Evolutionary conservation across 352 stramenopile species (phyloP), one percentile per base, ranked within the genome.

Genomic region (Aphanomyces invadans): DNA sequence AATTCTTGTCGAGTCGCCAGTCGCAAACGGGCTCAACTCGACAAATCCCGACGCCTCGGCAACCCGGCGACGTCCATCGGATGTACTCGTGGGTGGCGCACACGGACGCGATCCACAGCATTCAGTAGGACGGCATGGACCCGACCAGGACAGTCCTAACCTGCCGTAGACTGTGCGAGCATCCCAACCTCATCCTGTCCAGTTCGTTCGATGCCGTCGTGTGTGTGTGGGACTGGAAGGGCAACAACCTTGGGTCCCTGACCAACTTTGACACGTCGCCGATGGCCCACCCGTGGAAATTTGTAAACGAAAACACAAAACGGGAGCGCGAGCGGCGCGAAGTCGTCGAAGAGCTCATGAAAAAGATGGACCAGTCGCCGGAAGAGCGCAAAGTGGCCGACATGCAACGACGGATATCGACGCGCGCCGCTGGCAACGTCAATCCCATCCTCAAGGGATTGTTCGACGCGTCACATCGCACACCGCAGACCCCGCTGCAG

Each of bases 151-250:
- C 31, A 12, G 15, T 4, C n/a, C 26, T 62, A 21, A 25, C 26
- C 29, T 21, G 11, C 17, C 2, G 4, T 64, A 64, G 55, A 51
- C 70, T 89, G 3, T 79, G 71, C 54, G 77, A 73, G 17, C 72
- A 87, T 31, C 82, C 82, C 1, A 79, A 88, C 32, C 78, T 90
- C 38, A 21, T 89, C 0, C 61, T 88, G 7, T 89, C 80, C 0
- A 88, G 80, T 60, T 72, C 71, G 4, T 59, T 88, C 45, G 82
- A 90, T 56, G 87, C 84, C 73, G 70, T 73, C 2, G 78, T 90
- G 3, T 88, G 80, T 56, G 71, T 90, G 3, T 90, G 80, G 82
- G 76, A 79, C 44, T 90, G 82, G 82, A 64, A 83, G 28, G 80
- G 80, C 0, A 38, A 32, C n/a, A 85, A 75, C 31, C 54, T 89